Conservation (phyloP, 2,329 filamentous ascomycete species). For the Beauveria sp. region DNA sequence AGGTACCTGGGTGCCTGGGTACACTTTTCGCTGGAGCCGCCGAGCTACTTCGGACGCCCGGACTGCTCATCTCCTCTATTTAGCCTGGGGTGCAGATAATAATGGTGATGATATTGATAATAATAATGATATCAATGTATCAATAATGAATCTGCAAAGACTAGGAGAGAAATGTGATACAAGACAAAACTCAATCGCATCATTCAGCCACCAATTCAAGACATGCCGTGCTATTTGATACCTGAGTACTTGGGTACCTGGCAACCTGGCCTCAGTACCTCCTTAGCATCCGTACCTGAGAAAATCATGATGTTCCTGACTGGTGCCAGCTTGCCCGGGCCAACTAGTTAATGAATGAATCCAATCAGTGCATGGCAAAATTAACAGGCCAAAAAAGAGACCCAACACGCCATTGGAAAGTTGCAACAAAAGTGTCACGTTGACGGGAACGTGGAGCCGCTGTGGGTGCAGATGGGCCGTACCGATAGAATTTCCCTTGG, state of each 20-base stretch:
- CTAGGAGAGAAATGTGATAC: neutral
- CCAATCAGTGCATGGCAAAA: neutral
- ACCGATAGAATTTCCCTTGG: neutral
- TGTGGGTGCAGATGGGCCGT: slow-evolving; percentile 6
- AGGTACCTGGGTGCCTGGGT: neutral
- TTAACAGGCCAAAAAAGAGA: neutral
- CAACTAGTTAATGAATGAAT: too few species aligned
- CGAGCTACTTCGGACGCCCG: neutral
- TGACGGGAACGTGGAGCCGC: slow-evolving; percentile 9
- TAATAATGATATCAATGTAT: too few species aligned
- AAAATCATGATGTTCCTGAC: neutral
- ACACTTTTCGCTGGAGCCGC: neutral
- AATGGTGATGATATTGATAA: neutral
- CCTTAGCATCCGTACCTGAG: neutral
- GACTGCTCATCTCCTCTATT: neutral
- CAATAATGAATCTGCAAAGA: too few species aligned
- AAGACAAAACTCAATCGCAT: neutral
- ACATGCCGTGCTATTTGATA: neutral
- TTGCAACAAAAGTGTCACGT: neutral
- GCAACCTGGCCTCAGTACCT: too few species aligned
- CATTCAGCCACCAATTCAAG: neutral
- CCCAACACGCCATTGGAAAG: neutral
- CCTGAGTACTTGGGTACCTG: too few species aligned
- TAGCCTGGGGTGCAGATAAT: neutral
- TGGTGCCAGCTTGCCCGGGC: neutral